A percentile compares a stretch with the other conserved stretches of the same genome.
Evolutionary conservation across 2,329 filamentous ascomycete species (phyloP).

Genomic region (Thelonectria olida): DNA sequence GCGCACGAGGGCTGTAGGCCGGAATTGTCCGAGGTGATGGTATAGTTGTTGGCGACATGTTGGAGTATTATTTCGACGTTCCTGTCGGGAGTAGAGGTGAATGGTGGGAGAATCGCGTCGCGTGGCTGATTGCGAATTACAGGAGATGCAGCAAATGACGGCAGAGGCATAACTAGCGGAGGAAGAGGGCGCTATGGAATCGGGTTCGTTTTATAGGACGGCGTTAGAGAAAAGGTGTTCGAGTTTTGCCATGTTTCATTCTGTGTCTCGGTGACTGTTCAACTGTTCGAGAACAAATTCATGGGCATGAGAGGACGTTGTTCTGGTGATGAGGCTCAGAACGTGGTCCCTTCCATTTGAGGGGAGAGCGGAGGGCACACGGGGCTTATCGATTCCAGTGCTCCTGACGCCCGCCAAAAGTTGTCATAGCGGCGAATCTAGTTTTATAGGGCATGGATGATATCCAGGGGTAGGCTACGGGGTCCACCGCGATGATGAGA

Average conservation of each 20-base stretch:
- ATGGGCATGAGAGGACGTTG: slow-evolving; percentile 14
- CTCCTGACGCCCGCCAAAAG: not conserved
- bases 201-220: slow-evolving; percentile 20
- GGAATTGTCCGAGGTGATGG: slow-evolving; percentile 44
- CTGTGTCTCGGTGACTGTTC: slow-evolving; percentile 8
- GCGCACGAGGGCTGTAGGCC: slow-evolving; percentile 52
- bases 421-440: not conserved
- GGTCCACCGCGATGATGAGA: not conserved
- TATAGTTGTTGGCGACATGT: slow-evolving; percentile 18
- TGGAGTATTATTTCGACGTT: slow-evolving; percentile 6
- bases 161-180: slow-evolving; percentile 36
- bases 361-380: slow-evolving; percentile 8
- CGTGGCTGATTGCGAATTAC: slow-evolving; percentile 29
- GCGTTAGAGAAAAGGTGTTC: slow-evolving; percentile 19
- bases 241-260: slow-evolving; percentile 27
- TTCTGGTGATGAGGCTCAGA: slow-evolving; percentile 16
- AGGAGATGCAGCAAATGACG: slow-evolving; percentile 24
- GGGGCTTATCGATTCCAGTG: slow-evolving; percentile 37
- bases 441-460: not conserved
- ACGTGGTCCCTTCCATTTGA: slow-evolving; percentile 19
- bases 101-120: slow-evolving; percentile 36
- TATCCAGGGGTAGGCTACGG: not conserved
- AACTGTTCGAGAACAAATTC: slow-evolving; percentile 22
- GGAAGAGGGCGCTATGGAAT: not conserved
- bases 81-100: slow-evolving; percentile 22